Evolutionary conservation across 2,329 filamentous ascomycete genomes (phyloP), one percentile per base, ranked within the genome.

Genomic region (Allantophomopsis lycopodina): DNA sequence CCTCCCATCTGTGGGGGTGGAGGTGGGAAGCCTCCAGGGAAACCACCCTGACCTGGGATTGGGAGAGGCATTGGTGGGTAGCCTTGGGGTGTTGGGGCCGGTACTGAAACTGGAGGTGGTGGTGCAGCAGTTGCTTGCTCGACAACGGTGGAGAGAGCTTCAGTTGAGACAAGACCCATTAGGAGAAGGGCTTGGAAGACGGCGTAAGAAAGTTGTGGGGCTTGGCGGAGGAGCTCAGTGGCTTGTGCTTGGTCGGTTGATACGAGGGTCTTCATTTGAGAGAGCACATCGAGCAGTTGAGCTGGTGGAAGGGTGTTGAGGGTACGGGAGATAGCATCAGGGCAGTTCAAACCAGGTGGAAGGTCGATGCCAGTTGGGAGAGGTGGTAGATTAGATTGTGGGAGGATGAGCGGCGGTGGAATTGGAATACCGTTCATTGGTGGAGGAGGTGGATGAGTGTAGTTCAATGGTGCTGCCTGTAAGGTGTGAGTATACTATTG

Each of bases 161-260:
- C 79, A 12, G 85, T 83, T 42, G 91, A 89, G 41, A 96, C 86
- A 8, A 96, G 76, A 35, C 87, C 86, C 75, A 96, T 91, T 31
- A 95, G 75, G 2, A 96, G 74, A 8, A 96, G 72, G 17, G 88
- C 83, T 61, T 96, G 89, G 63, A 96, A 96, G 48, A 96, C 82
- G 42, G 91, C 91, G 53, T 94, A 96, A 4, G 85, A 78, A 35
- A 98, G 76, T 61, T 98, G 91, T 0, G 91, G 91, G 2, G 88
- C 87, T 63, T 89, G 82, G 45, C 81, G 72, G 33, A 98, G 74
- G 32, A 96, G 76, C 54, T 94, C 85, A 0, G 81, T 87, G 3
- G 88, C 88, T 55, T 86, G 83, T 15, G 73, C 70, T 2, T 89
- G 87, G 50, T 96, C 87, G 17, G 71, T 75, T 38, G 77, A 75